Conservation (phyloP, 2,329 filamentous ascomycete genomes). For the Cladosporium sp. region DNA sequence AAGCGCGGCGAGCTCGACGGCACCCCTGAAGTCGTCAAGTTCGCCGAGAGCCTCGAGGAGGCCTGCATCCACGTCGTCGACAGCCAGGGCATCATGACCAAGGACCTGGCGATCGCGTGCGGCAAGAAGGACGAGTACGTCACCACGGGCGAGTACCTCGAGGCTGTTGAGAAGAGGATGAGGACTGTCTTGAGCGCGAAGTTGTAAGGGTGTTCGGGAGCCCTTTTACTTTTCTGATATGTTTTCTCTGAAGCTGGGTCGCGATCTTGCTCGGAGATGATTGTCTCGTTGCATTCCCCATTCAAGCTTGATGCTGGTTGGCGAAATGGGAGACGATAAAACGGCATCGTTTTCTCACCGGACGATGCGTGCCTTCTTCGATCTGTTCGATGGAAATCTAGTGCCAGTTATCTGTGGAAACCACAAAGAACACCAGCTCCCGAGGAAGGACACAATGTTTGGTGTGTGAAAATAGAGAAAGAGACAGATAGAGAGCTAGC, state of each 20-base stretch:
- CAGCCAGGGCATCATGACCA: constrained; percentile 95
- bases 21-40: constrained; percentile 88
- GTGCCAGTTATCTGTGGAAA: not conserved
- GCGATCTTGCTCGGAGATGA: not conserved
- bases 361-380: not conserved
- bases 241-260: not conserved
- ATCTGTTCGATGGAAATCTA: not conserved
- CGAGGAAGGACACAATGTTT: not conserved
- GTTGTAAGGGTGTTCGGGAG: constrained; percentile 49
- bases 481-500: not conserved
- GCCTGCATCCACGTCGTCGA: constrained; percentile 95
- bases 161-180: constrained; percentile 87
- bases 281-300: not conserved
- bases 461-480: not conserved
- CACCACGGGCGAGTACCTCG: constrained; percentile 87
- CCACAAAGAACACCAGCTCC: not conserved
- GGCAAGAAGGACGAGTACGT: constrained; percentile 89
- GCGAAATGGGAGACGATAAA: not conserved
- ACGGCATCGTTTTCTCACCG: not conserved
- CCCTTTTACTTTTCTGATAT: not conserved
- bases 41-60: constrained; percentile 87
- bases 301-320: not conserved
- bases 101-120: constrained; percentile 93
- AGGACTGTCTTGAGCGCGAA: constrained; percentile 78
- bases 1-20: constrained; percentile 91